A percentile compares a stretch with the other conserved stretches of the same genome.
phyloP scores from a whole-genome alignment of 345 rosid species.

The Aurinia saxatilis region DNA sequence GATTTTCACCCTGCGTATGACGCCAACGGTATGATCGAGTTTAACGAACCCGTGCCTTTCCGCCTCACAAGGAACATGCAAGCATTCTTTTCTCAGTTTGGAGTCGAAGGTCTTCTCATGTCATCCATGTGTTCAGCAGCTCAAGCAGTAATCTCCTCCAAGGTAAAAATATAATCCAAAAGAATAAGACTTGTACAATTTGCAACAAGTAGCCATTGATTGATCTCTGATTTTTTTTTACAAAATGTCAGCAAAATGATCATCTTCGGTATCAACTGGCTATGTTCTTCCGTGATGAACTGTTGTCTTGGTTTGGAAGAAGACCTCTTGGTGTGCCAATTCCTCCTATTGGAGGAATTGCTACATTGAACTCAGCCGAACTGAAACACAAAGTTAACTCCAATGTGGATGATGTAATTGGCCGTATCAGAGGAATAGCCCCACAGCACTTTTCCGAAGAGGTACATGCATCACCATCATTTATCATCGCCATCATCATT shows the following conservation, averaged over 20 bases:
- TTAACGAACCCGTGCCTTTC: slow-evolving; percentile 89
- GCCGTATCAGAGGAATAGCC: slow-evolving; percentile 66
- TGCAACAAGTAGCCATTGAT: neutral
- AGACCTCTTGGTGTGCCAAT: slow-evolving; percentile 71
- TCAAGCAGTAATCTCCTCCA: slow-evolving; percentile 85
- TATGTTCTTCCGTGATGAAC: slow-evolving; percentile 97
- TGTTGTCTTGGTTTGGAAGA: slow-evolving; percentile 94
- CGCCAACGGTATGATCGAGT: slow-evolving; percentile 82
- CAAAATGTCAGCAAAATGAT: slow-evolving; percentile 62
- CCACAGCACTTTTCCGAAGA: slow-evolving; percentile 80
- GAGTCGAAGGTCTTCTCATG: slow-evolving; percentile 92
- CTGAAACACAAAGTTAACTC: slow-evolving; percentile 67
- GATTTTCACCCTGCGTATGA: slow-evolving; percentile 99
- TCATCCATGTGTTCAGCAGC: slow-evolving; percentile 94
- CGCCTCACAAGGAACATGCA: slow-evolving; percentile 98
- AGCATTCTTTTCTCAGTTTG: slow-evolving; percentile 89
- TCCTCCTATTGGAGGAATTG: slow-evolving; percentile 51
- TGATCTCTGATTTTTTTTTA: neutral
- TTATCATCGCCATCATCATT: neutral
- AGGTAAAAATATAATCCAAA: slow-evolving; percentile 34
- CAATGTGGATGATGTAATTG: slow-evolving; percentile 72
- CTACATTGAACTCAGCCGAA: slow-evolving; percentile 62
- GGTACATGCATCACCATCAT: slow-evolving; percentile 36
- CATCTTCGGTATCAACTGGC: slow-evolving; percentile 94
- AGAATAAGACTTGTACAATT: neutral